Base-by-base conservation (phyloP, 83 land plant species). In the Larix sibirica region DNA sequence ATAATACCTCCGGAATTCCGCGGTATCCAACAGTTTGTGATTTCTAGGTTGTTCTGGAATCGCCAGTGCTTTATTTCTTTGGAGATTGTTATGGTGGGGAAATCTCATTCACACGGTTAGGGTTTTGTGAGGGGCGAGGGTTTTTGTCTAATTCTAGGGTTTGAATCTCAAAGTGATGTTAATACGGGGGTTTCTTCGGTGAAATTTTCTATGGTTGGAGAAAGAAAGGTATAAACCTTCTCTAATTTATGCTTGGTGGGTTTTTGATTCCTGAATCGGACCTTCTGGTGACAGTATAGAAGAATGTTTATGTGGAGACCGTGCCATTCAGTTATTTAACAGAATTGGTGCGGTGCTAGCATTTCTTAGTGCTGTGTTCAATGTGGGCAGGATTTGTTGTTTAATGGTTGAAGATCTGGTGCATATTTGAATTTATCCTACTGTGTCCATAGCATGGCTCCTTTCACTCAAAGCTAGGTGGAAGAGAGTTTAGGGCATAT, bases 101-200 rank as follows among this genome's bases (percentile, higher is more conserved):
- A 50, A 50, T 50, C 14, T 50, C 56, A 50, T 50, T 10, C 12
- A 50, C 44, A 50, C 28, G 24, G 12, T 24, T 73, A 73, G 77
- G 77, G 77, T 73, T 73, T 73, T 44, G 77, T n/a, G 56, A 23
- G 54, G 54, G 26, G 18, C 14, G 21, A 42, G 26, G 77, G 77
- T 18, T 73, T 73, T 42, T 73, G 3, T 73, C 24, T 73, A 38
- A 12, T 38, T 73, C 1, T 0, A 73, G 26, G 77, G 26, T 73
- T 73, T 44, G 20, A 44, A 40, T 38, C 18, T 73, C 7, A 40
- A 73, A 23, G 77, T 21, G 2, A n/a, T 73, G 24, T 42, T 73
- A n/a, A 73, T n/a, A 9, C 77, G 24, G 56, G 26, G 23, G 16
- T 6, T 7, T 50, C 13, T 50, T 12, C 14, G 13, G 56, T 50